Conservation (phyloP, 2,329 filamentous ascomycete genomes). For the Diaporthe eres region DNA sequence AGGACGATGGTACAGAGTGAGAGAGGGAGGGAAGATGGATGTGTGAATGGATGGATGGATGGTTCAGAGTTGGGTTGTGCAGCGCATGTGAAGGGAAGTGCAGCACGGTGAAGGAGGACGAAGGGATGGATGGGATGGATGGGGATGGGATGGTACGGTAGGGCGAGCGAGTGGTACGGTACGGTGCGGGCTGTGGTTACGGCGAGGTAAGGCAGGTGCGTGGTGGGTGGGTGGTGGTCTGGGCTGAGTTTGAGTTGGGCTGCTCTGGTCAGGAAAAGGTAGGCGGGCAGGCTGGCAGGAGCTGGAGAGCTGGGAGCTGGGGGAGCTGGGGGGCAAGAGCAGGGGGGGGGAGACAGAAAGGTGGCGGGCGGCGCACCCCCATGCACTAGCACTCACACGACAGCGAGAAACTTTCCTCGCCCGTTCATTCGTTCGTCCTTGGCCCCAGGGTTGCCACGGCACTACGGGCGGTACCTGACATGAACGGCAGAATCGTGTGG, state of each 20-base stretch:
- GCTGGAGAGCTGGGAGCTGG: background rate
- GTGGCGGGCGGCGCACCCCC: conserved; percentile 23
- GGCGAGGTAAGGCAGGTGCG: background rate
- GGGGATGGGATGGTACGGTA: conserved; percentile 2
- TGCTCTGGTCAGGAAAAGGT: conserved; percentile 4
- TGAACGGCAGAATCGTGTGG: conserved; percentile 10
- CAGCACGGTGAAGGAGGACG: conserved; percentile 25
- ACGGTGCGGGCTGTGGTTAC: conserved; percentile 1
- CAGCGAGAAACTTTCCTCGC: conserved; percentile 10
- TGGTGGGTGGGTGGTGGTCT: background rate
- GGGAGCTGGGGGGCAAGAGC: background rate
- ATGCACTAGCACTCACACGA: background rate
- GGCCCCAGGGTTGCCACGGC: conserved; percentile 18
- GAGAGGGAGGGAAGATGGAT: background rate
- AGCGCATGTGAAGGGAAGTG: conserved; percentile 29
- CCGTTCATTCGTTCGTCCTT: background rate
- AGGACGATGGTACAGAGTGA: conserved; percentile 9
- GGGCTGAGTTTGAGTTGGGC: conserved; percentile 31
- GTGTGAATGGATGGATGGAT: conserved; percentile 18
- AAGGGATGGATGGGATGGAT: conserved; percentile 22
- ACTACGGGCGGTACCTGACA: conserved; percentile 11
- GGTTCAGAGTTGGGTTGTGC: conserved; percentile 33
- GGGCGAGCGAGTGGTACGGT: conserved; percentile 10
- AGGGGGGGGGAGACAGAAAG: background rate
- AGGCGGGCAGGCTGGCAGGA: conserved; percentile 4